Evolutionary conservation across 1,284 basidiomycete species (phyloP), one percentile per base, ranked within the genome.

Genomic region (Ustilago lituana): DNA sequence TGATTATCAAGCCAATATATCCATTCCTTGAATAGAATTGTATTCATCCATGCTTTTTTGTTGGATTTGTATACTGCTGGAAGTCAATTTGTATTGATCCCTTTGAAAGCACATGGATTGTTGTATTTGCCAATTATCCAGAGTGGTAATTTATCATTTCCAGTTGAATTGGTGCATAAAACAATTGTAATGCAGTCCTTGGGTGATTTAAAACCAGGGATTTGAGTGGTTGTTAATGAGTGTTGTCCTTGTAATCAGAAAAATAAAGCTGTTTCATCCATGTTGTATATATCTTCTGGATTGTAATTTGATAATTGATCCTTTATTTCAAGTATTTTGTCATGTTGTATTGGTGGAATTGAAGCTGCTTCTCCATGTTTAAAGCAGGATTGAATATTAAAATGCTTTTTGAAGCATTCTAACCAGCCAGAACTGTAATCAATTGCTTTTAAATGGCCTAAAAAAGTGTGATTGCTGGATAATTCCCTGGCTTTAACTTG

Each of bases 31-130:
- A 41, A 41, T 10, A 41, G 40, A 17, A 41, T 26, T 12, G 40
- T 17, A 41, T 41, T 41, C 40, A 41, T 41, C 40, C 40, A 41
- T 17, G 40, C 40, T 27, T 41, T 41, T 27, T 41, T 41, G 40
- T 41, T 41, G 23, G 22, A 23, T 41, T 24, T 41, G 24, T 41
- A 27, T 41, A 41, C 35, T 6, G 35, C 35, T 9, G 35, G 35
- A 6, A 36, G 35, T 17, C 35, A 17, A 9, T 36, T 27, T 27
- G 24, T 24, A 41, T 41, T 41, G 22, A 26, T 27, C 6, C 14
- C 23, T 41, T 41, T 41, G 15, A 41, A 41, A n/a, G 40, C 24
- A 9, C 40, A 9, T 17, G 40, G 40, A 15, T 41, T 41, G 7
- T 10, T n/a, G 15, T 27, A 41, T 27, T 27, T 41, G 2, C 40